Base-by-base conservation (phyloP, 176 grass and related monocot genomes). In the Paspalum notatum region DNA sequence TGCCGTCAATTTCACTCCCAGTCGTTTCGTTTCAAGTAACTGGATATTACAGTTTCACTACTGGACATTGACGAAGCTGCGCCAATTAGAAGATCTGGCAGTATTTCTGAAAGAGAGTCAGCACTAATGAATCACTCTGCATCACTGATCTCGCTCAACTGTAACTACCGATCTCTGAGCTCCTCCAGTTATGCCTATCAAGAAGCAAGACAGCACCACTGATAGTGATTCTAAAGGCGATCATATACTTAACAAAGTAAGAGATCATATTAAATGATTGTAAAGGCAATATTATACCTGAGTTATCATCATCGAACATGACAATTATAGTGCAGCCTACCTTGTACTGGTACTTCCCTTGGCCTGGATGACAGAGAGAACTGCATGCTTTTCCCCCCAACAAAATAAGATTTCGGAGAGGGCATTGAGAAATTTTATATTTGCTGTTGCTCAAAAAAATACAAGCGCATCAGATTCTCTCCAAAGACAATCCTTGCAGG, bases 171-270 rank as follows among this genome's bases (percentile, higher is more conserved):
- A 85, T 75, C 84, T 97, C 48, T 52, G 78, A 77, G 69, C 73
- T 84, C 82, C 87, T 81, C 84, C 85, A n/a, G 75, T 86, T 82
- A 88, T 82, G 9, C 72, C 92, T 62, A 97, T 67, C 0, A 89
- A 91, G 46, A 88, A 97, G 87, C 94, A 94, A 90, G 94, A 97
- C 50, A 97, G 78, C 18, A 82, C 72, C 68, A 90, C 83, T 89
- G 94, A 89, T n/a, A n/a, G n/a, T n/a, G n/a, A n/a, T n/a, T n/a
- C n/a, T n/a, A n/a, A n/a, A n/a, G n/a, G n/a, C n/a, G n/a, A n/a
- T n/a, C n/a, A n/a, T n/a, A 92, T 80, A 84, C 92, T 91, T 97
- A 83, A 20, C 21, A 73, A 76, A 78, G 27, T 24, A 86, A 73
- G 10, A 79, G 47, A 62, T 66, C 80, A 52, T 52, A 61, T 87